Evolutionary conservation across 2,329 filamentous ascomycete genomes (phyloP).

Genomic region (Juglanconis juglandina): DNA sequence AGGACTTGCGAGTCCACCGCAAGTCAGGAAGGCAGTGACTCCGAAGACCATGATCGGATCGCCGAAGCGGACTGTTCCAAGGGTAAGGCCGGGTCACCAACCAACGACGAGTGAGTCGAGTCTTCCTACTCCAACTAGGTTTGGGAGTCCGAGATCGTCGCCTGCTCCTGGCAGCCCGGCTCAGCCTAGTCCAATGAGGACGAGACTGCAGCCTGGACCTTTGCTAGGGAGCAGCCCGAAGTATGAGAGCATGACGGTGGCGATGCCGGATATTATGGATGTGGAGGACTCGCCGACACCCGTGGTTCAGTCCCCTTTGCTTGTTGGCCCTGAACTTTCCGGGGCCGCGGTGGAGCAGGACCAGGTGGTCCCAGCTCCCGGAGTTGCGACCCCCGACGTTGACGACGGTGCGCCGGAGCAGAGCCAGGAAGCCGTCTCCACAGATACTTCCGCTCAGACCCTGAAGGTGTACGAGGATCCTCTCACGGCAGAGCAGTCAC

Average conservation of each 20-base stretch:
- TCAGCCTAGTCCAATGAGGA: conserved; percentile 16
- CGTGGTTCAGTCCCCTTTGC: conserved; percentile 11
- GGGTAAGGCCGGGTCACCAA: conserved; percentile 44
- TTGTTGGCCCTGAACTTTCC: conserved; percentile 11
- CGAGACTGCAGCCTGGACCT: conserved; percentile 17
- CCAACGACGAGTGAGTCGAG: conserved; percentile 50
- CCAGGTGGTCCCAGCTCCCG: conserved; percentile 2
- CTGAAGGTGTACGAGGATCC: conserved; percentile 63
- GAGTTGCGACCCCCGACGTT: conserved; percentile 8
- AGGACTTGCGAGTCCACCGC: conserved; percentile 11
- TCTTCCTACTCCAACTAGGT: conserved; percentile 42
- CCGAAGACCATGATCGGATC: conserved; percentile 51
- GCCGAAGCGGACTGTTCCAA: conserved; percentile 48
- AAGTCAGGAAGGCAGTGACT: conserved; percentile 43
- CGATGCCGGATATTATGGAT: conserved; percentile 45
- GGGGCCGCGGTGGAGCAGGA: background rate
- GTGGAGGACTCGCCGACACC: background rate
- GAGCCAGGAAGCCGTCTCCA: conserved; percentile 1
- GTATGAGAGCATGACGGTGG: conserved; percentile 51
- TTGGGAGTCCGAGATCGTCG: conserved; percentile 29
- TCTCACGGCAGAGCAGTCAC: conserved; percentile 44
- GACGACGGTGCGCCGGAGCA: background rate
- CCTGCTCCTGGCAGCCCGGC: conserved; percentile 34
- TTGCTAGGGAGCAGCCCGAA: conserved; percentile 39
- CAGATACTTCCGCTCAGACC: conserved; percentile 32